Conservation (phyloP, 169 alveolate genomes). For the Eimeria necatrix region DNA sequence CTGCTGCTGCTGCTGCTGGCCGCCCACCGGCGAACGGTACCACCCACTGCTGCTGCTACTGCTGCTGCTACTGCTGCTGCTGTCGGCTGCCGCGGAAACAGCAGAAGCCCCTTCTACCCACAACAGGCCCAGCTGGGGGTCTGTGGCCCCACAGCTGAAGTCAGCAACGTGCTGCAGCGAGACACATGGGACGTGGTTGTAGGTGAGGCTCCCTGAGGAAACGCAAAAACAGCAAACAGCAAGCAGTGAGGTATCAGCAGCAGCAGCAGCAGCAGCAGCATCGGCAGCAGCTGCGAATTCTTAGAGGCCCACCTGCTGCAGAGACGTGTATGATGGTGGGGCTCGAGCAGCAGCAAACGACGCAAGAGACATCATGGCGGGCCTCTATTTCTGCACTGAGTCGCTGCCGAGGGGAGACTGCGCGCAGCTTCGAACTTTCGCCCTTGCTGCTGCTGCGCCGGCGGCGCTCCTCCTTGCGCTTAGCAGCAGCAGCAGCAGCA, state of each 20-base stretch:
- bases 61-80: slow-evolving; percentile 25
- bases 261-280: slow-evolving; percentile 46
- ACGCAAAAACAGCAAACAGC: background rate
- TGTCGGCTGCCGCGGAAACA: background rate
- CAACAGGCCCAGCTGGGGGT: slow-evolving; percentile 45
- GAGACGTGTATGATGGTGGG: slow-evolving; percentile 35
- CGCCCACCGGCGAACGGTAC: background rate
- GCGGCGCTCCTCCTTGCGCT: background rate
- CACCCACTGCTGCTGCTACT: background rate
- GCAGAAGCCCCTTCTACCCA: slow-evolving; percentile 61
- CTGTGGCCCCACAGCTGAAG: slow-evolving; percentile 58
- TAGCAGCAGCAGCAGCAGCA: too few species aligned
- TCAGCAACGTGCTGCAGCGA: slow-evolving; percentile 46
- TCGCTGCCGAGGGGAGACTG: background rate
- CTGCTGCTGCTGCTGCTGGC: slow-evolving; percentile 15
- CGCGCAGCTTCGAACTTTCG: background rate
- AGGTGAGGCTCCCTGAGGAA: slow-evolving; percentile 48
- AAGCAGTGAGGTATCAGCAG: background rate
- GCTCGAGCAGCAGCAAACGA: slow-evolving; percentile 57
- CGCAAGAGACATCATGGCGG: slow-evolving; percentile 8
- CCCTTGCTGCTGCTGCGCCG: slow-evolving; percentile 25
- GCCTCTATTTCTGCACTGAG: background rate
- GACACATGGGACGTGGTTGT: slow-evolving; percentile 40
- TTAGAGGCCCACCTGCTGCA: slow-evolving; percentile 1
- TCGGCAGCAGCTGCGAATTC: background rate